Percentiles rank a stretch among this genome's conserved stretches.
Evolutionary conservation across 495 filamentous ascomycete species (phyloP).

Genomic region (Pyrenula aspistea): DNA sequence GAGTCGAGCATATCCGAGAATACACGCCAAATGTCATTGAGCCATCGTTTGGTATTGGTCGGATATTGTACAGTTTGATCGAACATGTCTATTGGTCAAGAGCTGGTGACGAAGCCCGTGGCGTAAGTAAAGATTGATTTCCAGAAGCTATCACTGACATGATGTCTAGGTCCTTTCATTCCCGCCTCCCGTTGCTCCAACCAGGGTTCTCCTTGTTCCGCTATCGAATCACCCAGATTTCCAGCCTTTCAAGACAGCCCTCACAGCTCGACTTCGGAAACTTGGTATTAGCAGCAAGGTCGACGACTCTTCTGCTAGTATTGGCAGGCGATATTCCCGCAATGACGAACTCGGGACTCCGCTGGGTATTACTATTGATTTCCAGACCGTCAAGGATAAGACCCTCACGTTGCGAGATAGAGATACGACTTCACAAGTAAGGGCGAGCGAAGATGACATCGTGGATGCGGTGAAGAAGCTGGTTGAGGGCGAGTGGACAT

Average conservation of each 20-base stretch:
- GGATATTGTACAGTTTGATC: conserved; percentile 65
- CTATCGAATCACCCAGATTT: conserved; percentile 48
- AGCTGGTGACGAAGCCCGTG: conserved; percentile 48
- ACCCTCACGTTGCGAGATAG: conserved; percentile 58
- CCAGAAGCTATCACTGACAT: conserved; percentile 1
- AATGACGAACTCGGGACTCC: conserved; percentile 59
- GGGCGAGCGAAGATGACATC: conserved; percentile 54
- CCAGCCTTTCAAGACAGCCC: conserved; percentile 36
- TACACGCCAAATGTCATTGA: conserved; percentile 79
- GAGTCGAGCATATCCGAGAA: conserved; percentile 57
- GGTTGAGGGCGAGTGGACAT: conserved; percentile 50
- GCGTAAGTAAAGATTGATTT: conserved; percentile 31
- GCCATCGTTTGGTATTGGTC: conserved; percentile 75
- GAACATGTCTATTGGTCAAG: conserved; percentile 74
- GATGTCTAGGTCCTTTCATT: conserved; percentile 48
- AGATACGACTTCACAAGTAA: conserved; percentile 56
- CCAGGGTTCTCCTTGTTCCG: conserved; percentile 58
- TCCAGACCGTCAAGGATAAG: conserved; percentile 56
- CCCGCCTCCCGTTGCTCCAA: conserved; percentile 52
- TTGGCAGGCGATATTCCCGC: conserved; percentile 55
- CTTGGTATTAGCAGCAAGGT: conserved; percentile 51
- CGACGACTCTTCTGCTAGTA: conserved; percentile 53
- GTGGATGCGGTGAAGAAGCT: conserved; percentile 46
- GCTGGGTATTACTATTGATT: conserved; percentile 57
- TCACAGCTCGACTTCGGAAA: conserved; percentile 41